Base-by-base conservation (phyloP, 805 yeast genomes). In the Torulaspora franciscae region DNA sequence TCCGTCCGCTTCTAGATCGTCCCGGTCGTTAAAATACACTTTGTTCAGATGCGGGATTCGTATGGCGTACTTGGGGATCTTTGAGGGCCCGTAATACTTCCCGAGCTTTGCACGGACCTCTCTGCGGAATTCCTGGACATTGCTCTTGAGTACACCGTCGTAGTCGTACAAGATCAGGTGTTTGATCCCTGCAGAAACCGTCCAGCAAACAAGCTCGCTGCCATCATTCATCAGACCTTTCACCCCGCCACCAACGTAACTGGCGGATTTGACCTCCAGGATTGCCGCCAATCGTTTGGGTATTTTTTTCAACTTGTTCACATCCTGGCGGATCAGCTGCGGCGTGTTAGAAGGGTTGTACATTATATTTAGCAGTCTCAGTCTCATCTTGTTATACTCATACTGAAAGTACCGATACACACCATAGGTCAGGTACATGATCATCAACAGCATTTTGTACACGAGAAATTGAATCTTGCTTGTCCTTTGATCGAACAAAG, bases 201-300 rank as follows among this genome's bases (percentile, higher is more conserved):
- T 75, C 99, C 99, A 93, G 5, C 93, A 81, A 1, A 80, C 75
- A 29, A 90, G 51, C 57, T 90, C 96, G 37, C 90, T 77, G 5
- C 83, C 75, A 56, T 86, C 86, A 52, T 78, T 80, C 56, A 90
- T 71, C 34, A 91, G 70, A 0, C 95, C 96, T 48, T 83, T 86
- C 34, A 83, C 65, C 2, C 97, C 97, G 26, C 95, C 96, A 48
- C 89, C 91, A 56, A 87, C 95, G 55, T 82, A 91, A 49, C 83
- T 85, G 46, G 80, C 88, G 23, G 82, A 75, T 58, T 80, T 81
- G 60, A 81, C 74, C 54, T 78, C 81, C 46, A 93, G 67, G n/a
- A 91, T 80, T 15, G 85, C 80, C 7, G 95, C 83, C 17, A 93
- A 57, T 40, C 85, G 75, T 51, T 73, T 76, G 3, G 99, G 99